Percentiles rank a stretch among this genome's conserved stretches.
phyloP scores from a whole-genome alignment of 495 filamentous ascomycete genomes.

The Durotheca rogersii region DNA sequence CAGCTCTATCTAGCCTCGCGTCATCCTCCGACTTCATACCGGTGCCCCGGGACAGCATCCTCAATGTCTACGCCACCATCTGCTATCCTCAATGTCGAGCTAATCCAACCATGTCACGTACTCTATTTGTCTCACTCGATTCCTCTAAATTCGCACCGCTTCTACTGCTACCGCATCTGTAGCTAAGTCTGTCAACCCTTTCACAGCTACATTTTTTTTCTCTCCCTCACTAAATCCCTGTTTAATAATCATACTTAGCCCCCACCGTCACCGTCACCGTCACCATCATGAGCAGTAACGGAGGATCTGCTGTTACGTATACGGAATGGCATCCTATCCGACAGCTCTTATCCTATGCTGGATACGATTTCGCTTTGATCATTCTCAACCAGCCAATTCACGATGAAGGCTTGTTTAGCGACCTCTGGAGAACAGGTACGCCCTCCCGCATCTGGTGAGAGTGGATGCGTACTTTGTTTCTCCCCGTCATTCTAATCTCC shows the following conservation, averaged over 20 bases:
- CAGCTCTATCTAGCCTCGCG: no score
- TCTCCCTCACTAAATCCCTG: neutral
- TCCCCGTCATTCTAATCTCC: conserved; percentile 12
- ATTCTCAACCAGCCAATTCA: conserved; percentile 73
- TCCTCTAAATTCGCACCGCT: no score
- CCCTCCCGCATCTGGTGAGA: conserved; percentile 1
- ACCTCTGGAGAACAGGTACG: conserved; percentile 61
- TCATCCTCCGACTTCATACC: no score
- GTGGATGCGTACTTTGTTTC: no score
- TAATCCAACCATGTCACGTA: no score
- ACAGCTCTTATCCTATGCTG: conserved; percentile 22
- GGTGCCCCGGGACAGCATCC: no score
- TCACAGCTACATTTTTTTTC: no score
- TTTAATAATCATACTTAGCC: neutral
- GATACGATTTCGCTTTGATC: conserved; percentile 57
- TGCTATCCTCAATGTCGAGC: no score
- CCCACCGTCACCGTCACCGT: neutral
- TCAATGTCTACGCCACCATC: no score
- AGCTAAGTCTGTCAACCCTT: no score
- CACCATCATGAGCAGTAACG: conserved; percentile 6
- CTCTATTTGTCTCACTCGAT: no score
- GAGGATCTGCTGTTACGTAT: neutral
- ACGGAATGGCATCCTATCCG: conserved; percentile 37
- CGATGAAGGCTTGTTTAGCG: conserved; percentile 47
- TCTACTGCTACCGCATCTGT: no score